Base-by-base conservation (phyloP, 2,329 filamentous ascomycete species). In the Colletotrichum tabaci region DNA sequence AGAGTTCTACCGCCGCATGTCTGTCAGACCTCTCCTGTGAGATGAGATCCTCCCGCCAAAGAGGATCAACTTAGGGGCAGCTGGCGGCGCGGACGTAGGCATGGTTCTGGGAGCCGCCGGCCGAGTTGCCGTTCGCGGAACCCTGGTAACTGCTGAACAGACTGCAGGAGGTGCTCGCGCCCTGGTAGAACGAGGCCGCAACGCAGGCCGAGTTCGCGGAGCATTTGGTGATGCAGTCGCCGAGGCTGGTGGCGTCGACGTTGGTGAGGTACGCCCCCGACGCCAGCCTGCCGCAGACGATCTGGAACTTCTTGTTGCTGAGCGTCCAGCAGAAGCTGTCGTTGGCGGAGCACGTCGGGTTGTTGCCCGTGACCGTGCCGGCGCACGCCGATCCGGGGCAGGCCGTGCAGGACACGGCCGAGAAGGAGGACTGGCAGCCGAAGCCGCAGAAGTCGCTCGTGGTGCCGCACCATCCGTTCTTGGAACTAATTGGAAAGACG, bases 361-460 rank as follows among this genome's bases (percentile, higher is more conserved):
- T 55, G 49, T 23, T 66, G 21, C 49, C 49, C 5, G 66, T 47
- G 9, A 65, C 47, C 4, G 67, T 70, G 26, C 67, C 67, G 15
- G 46, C 55, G 56, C 67, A 70, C 16, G 61, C 35, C 3, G 55
- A 23, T 30, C 47, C 67, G 35, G 67, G 61, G 47, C 67, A 70
- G 30, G 67, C 21, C 2, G 53, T 21, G 44, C 67, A 70, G 8
- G 67, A 61, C 21, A 10, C 38, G 2, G 49, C 55, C 12, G 67
- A 70, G 53, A 72, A 67, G 6, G 66, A 49, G 13, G 64, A 26
- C 60, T 65, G 69, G 52, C 65, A 72, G 2, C 74, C 74, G 13
- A 63, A 58, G 10, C 64, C 63, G 61, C 75, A 76, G 67, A 75
- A 74, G 38, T 75, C 71, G 35, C 61, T 13, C 7, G 67, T 63